A percentile compares a stretch with the other conserved stretches of the same genome.
Conservation (phyloP, 345 rosid species). For the Sapria himalayana region DNA sequence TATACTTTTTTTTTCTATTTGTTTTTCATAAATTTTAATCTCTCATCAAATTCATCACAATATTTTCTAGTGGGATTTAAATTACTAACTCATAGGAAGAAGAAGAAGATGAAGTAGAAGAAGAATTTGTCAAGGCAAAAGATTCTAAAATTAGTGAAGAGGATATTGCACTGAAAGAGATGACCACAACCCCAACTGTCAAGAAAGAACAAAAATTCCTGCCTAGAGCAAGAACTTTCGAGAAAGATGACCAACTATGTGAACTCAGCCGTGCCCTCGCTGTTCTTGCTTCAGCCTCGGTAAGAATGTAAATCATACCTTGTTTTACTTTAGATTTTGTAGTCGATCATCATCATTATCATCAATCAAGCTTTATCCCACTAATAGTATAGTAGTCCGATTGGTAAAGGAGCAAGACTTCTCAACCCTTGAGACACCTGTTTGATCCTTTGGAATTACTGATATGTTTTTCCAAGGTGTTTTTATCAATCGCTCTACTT, state of each 20-base stretch:
- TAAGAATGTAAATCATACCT: constrained; percentile 16
- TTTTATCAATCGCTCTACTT: no score
- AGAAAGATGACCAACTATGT: constrained; percentile 61
- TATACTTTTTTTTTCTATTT: constrained; percentile 10
- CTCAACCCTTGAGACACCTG: no score
- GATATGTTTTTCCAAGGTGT: no score
- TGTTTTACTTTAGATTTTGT: constrained; percentile 4
- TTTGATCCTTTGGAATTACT: no score
- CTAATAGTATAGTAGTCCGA: no score
- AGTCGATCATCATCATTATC: no score
- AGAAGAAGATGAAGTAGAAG: constrained; percentile 71
- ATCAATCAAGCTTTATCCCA: no score
- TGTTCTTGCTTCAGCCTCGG: constrained; percentile 84
- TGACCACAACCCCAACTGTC: constrained; percentile 32
- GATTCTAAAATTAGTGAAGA: constrained; percentile 31
- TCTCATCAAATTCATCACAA: no score
- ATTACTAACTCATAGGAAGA: constrained; percentile 29
- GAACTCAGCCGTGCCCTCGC: constrained; percentile 73
- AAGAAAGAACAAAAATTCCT: constrained; percentile 56
- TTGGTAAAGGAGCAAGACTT: no score
- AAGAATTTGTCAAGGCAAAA: constrained; percentile 41
- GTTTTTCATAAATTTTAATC: no score
- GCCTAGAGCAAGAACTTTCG: constrained; percentile 50
- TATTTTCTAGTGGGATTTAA: neutral
- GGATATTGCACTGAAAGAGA: constrained; percentile 73